phyloP scores from a whole-genome alignment of 805 yeast genomes.

The Candida ascalaphidarum region DNA sequence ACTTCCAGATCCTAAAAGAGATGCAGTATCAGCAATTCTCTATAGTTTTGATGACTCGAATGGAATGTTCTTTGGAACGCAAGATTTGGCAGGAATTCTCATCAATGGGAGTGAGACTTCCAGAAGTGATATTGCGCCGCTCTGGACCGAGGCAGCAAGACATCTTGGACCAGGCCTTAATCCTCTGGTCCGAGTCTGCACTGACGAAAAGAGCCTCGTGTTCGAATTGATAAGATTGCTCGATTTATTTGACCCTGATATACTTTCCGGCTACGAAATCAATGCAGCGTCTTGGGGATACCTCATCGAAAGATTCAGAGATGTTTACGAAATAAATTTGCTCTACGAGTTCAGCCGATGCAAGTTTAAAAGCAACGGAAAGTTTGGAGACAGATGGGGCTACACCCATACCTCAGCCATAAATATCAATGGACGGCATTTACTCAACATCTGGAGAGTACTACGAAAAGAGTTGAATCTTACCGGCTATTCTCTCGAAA shows the following conservation, averaged over 20 bases:
- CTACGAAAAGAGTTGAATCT: conserved; percentile 56
- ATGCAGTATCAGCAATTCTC: conserved; percentile 50
- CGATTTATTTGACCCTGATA: conserved; percentile 73
- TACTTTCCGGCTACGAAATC: conserved; percentile 78
- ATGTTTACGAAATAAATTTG: conserved; percentile 42
- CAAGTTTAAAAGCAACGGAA: conserved; percentile 36
- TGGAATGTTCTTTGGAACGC: conserved; percentile 7
- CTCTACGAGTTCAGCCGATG: conserved; percentile 58
- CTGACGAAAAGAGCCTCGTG: too few species aligned
- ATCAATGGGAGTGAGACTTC: too few species aligned
- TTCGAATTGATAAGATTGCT: too few species aligned
- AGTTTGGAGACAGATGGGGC: conserved; percentile 70
- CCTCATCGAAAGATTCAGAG: conserved; percentile 53
- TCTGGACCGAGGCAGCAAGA: too few species aligned
- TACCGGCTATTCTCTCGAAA: conserved; percentile 67
- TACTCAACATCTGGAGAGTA: conserved; percentile 78
- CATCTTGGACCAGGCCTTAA: too few species aligned
- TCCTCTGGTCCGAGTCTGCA: too few species aligned
- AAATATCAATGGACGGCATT: conserved; percentile 69
- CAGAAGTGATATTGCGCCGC: too few species aligned
- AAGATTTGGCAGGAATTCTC: too few species aligned
- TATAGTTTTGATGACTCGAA: conserved; percentile 49
- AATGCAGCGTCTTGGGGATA: conserved; percentile 88
- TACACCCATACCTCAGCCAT: conserved; percentile 68
- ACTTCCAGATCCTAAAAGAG: conserved; percentile 58